phyloP scores from a whole-genome alignment of 1,139 yeast species.

The Wickerhamomyces sp. region DNA sequence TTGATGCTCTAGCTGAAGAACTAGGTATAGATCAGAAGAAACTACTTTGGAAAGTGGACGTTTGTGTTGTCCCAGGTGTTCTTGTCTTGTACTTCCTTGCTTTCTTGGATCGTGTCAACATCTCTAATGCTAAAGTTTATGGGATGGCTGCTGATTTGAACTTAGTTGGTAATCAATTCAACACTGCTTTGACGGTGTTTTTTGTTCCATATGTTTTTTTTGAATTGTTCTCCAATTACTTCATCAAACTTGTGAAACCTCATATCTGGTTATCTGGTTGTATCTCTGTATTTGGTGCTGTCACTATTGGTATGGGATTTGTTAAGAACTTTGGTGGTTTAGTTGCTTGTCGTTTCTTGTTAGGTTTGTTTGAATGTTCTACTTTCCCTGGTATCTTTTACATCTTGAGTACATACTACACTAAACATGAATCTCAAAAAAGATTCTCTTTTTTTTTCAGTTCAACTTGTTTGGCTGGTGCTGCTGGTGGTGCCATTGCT shows the following conservation, averaged over 20 bases:
- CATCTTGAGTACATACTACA: slow-evolving; percentile 36
- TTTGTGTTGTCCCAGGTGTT: slow-evolving; percentile 49
- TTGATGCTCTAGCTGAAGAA: slow-evolving; percentile 36
- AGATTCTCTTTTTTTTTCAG: slow-evolving; percentile 36
- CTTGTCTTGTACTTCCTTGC: slow-evolving; percentile 50
- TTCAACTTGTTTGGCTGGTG: slow-evolving; percentile 57
- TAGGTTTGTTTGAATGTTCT: slow-evolving; percentile 55
- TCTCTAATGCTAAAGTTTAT: slow-evolving; percentile 44
- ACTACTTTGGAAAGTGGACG: slow-evolving; percentile 43
- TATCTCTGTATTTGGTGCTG: slow-evolving; percentile 29
- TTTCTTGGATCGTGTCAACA: slow-evolving; percentile 54
- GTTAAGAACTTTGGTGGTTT: slow-evolving; percentile 41
- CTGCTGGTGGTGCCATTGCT: slow-evolving; percentile 70
- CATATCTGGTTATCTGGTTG: slow-evolving; percentile 42
- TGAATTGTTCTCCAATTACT: slow-evolving; percentile 43
- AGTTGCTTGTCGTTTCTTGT: slow-evolving; percentile 40
- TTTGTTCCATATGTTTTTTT: slow-evolving; percentile 42
- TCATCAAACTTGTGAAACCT: slow-evolving; percentile 47
- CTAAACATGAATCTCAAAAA: slow-evolving; percentile 36
- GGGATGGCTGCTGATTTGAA: slow-evolving; percentile 34
- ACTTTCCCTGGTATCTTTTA: slow-evolving; percentile 46
- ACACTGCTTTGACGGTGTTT: slow-evolving; percentile 29
- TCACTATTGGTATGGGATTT: slow-evolving; percentile 47
- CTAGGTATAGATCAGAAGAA: slow-evolving; percentile 39
- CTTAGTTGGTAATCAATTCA: slow-evolving; percentile 45